These are phyloP conservation scores for Fusarium torulosum DNA, from an alignment of 2,329 filamentous ascomycete genomes.

Conservation along the genomic window DNA sequence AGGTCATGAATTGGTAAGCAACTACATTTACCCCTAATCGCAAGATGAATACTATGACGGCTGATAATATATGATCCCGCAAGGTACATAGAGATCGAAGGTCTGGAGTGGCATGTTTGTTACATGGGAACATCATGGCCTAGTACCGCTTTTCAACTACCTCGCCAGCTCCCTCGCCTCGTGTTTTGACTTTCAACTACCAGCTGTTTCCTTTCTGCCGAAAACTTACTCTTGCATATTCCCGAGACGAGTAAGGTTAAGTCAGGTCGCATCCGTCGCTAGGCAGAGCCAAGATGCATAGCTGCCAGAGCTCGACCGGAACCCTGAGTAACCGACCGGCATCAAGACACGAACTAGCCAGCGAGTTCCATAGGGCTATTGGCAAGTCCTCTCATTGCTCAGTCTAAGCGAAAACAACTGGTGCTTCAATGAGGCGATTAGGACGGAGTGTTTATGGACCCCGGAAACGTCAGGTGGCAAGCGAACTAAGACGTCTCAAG, in stretches of 20 bases:
- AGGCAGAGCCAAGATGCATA: slow-evolving; percentile 1
- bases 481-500: slow-evolving; percentile 16
- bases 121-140: slow-evolving; percentile 3
- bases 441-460: slow-evolving; percentile 8
- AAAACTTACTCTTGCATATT: slow-evolving; percentile 14
- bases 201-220: slow-evolving; percentile 9
- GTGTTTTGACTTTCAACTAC: not conserved
- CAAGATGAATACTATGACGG: not conserved
- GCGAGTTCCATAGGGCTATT: slow-evolving; percentile 11
- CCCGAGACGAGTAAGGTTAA: slow-evolving; percentile 18
- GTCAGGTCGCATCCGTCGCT: slow-evolving; percentile 4
- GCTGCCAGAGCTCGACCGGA: slow-evolving; percentile 6
- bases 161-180: slow-evolving; percentile 1
- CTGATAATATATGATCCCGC: not conserved
- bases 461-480: slow-evolving; percentile 16
- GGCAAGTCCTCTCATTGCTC: slow-evolving; percentile 3
- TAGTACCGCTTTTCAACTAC: not conserved
- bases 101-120: not conserved
- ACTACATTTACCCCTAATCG: not conserved
- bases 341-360: slow-evolving; percentile 2
- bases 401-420: not conserved
- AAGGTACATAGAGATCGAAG: not conserved
- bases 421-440: slow-evolving; percentile 7
- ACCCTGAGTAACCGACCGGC: slow-evolving; percentile 6
- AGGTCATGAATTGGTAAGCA: slow-evolving; percentile 5